Conservation (phyloP, 805 yeast species). For the Kazachstania africana region DNA sequence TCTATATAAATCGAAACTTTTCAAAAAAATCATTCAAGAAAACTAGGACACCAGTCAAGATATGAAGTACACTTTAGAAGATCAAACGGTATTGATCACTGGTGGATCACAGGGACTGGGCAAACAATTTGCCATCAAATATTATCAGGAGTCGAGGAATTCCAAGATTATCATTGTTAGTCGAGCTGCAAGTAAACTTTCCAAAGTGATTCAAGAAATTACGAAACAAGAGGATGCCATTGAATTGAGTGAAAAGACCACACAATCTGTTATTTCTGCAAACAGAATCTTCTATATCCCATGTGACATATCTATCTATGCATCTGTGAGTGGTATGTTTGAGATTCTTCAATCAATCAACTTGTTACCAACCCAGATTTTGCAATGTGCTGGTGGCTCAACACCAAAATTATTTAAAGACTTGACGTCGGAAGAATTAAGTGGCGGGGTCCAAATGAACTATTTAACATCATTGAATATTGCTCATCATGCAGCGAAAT, state of each 20-base stretch:
- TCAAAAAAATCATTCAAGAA: not conserved
- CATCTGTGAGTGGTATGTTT: slow-evolving; percentile 30
- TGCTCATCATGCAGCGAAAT: slow-evolving; percentile 47
- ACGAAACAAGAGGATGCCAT: slow-evolving; percentile 2
- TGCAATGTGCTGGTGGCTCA: slow-evolving; percentile 85
- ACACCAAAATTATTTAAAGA: slow-evolving; percentile 70
- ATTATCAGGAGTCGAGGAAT: slow-evolving; percentile 33
- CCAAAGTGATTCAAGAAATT: slow-evolving; percentile 37
- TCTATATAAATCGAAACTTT: too few relatives aligned
- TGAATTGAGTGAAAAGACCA: not conserved
- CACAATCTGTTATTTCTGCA: slow-evolving; percentile 1
- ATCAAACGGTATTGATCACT: slow-evolving; percentile 57
- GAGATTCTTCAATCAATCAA: slow-evolving; percentile 17
- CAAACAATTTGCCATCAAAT: slow-evolving; percentile 53
- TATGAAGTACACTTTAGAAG: slow-evolving; percentile 27
- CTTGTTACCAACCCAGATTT: slow-evolving; percentile 52
- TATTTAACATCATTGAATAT: slow-evolving; percentile 64
- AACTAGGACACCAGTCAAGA: not conserved
- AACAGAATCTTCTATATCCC: slow-evolving; percentile 34
- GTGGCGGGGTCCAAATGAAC: slow-evolving; percentile 51
- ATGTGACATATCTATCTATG: slow-evolving; percentile 56
- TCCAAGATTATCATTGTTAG: slow-evolving; percentile 69
- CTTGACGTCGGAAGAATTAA: slow-evolving; percentile 44
- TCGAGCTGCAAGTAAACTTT: slow-evolving; percentile 53
- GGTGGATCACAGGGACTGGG: slow-evolving; percentile 97